Conservation (phyloP, 2,329 filamentous ascomycete species). For the Xylariaceae sp. region DNA sequence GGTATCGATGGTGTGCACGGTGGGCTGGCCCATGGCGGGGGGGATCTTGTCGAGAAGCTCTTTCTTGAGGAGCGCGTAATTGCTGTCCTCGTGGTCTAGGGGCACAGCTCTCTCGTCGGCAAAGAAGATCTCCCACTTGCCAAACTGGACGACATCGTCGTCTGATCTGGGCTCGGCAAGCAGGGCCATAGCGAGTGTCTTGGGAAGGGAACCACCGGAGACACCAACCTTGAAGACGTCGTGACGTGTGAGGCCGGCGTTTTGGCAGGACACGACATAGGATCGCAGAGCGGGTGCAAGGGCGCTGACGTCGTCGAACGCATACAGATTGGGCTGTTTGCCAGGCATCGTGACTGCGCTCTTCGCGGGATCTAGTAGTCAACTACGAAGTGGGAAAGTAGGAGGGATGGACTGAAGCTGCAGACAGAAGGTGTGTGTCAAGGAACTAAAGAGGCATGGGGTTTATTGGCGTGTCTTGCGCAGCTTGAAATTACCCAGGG, state of each 20-base stretch:
- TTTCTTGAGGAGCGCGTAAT: constrained; percentile 82
- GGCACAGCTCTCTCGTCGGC: constrained; percentile 95
- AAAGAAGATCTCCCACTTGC: constrained; percentile 97
- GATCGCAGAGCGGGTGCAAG: constrained; percentile 76
- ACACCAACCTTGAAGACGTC: constrained; percentile 85
- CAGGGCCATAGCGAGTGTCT: constrained; percentile 81
- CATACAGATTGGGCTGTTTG: constrained; percentile 71
- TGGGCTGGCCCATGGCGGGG: constrained; percentile 60
- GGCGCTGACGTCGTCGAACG: constrained; percentile 66
- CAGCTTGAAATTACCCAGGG: neutral
- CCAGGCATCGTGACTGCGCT: constrained; percentile 42
- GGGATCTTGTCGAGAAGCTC: constrained; percentile 90
- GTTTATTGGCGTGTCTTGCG: neutral
- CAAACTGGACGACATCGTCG: constrained; percentile 69
- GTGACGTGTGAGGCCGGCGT: constrained; percentile 76
- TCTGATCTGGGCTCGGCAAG: constrained; percentile 53
- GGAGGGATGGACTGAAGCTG: neutral
- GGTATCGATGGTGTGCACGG: constrained; percentile 74
- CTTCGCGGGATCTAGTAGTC: too few relatives aligned
- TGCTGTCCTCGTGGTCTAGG: constrained; percentile 88
- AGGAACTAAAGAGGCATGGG: constrained; percentile 2
- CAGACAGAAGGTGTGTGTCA: constrained; percentile 1
- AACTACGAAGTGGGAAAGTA: neutral
- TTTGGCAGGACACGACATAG: constrained; percentile 81
- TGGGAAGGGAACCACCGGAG: constrained; percentile 89